Evolutionary conservation across 805 yeast genomes (phyloP), one percentile per base, ranked within the genome.

Genomic region (Barnettozyma sucrosica): DNA sequence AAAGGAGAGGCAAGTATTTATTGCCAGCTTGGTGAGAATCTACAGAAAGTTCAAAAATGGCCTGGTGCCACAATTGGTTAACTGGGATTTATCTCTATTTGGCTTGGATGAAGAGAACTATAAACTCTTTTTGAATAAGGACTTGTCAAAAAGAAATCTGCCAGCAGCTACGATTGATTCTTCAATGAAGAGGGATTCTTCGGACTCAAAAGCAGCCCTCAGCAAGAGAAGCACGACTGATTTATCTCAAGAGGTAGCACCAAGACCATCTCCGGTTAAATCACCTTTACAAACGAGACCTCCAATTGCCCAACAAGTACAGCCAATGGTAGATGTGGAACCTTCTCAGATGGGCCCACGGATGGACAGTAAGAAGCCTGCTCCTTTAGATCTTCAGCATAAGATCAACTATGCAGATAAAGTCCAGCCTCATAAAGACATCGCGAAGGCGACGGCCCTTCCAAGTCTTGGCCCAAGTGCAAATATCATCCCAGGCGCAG

Each of bases 1-100:
- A 1, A 73, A 74, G 46, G 89, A 80, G 53, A 72, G 83, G 50
- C 71, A 75, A 9, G 81, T 77, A 3, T 83, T 84, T 65, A 66
- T 80, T 18, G 72, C 74, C 8, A 71, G 79, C 8, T 51, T 83
- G 7, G 61, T 81, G 7, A 74, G 77, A 43, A 70, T 78, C 25
- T 83, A 68, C 57, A 71, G 76, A 51, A 76, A 75, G 54, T 79
- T 78, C 48, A 78, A 79, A 20, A 71, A 72, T 39, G 85, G 85
- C 0, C 68, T 69, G 32, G 63, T 77, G 5, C 88, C 88, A 0
- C 66, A 68, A 26, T 55, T 80, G 55, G 62, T 75, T 4, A 75
- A 78, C 50, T 78, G 83, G 72, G 83, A 76, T 49, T 51, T 70
- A 7, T 52, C 66, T 1, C 28, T 62, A 41, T 72, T 71, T 55